Conservation (phyloP, 2,329 filamentous ascomycete genomes). For the Calycina marina region DNA sequence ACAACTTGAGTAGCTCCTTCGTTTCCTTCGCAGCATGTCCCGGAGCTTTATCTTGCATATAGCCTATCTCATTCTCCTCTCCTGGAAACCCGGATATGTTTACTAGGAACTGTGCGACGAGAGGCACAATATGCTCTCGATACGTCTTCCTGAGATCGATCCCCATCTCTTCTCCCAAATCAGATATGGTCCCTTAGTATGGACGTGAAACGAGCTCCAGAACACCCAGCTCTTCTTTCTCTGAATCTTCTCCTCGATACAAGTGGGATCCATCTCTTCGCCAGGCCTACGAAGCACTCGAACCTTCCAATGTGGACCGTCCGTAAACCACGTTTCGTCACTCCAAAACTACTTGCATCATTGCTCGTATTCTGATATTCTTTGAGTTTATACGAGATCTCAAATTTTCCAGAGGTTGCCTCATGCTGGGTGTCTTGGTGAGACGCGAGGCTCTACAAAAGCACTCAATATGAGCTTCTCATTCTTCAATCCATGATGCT, state of each 20-base stretch:
- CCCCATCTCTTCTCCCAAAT: conserved; percentile 16
- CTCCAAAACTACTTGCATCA: conserved; percentile 4
- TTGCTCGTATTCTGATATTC: no score
- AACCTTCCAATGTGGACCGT: background rate
- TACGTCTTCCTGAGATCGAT: background rate
- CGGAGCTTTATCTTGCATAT: background rate
- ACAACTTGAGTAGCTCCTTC: background rate
- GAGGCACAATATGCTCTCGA: background rate
- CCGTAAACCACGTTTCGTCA: conserved; percentile 4
- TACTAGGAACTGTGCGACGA: background rate
- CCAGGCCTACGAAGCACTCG: conserved; percentile 1
- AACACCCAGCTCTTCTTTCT: conserved; percentile 6
- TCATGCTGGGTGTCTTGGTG: no score
- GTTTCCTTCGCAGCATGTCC: background rate
- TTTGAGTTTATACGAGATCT: no score
- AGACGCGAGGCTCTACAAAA: no score
- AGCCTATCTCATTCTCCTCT: background rate
- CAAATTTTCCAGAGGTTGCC: no score
- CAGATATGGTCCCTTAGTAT: conserved; percentile 2
- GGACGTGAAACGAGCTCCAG: conserved; percentile 4
- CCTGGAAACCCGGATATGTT: background rate
- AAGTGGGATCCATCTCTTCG: background rate
- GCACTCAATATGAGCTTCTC: no score
- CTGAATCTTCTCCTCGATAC: background rate
- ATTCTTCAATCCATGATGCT: no score